Evolutionary conservation across 192 early-diverging fungal species (phyloP).

Genomic region (Podila horticola): DNA sequence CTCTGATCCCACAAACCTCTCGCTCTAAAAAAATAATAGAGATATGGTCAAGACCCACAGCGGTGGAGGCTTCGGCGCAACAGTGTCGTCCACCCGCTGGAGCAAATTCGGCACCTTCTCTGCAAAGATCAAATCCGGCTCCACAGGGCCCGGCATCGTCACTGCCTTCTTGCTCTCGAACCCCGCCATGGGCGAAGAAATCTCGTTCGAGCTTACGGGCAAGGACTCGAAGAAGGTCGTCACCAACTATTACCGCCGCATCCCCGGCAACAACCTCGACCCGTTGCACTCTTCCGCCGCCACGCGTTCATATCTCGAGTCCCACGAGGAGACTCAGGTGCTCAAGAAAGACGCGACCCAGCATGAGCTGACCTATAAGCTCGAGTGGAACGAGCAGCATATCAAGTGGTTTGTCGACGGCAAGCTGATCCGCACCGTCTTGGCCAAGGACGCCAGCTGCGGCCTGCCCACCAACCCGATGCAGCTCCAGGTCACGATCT

Average conservation of each 20-base stretch:
- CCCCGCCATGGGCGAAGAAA: slow-evolving; percentile 67
- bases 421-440: slow-evolving; percentile 39
- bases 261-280: slow-evolving; percentile 62
- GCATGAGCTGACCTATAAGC: slow-evolving; percentile 34
- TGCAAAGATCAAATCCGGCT: slow-evolving; percentile 62
- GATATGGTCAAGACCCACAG: slow-evolving; percentile 41
- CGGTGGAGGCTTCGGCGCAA: slow-evolving; percentile 66
- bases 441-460: slow-evolving; percentile 13
- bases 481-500: slow-evolving; percentile 54
- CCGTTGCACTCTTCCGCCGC: slow-evolving; percentile 50
- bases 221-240: slow-evolving; percentile 60
- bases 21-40: not conserved
- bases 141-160: slow-evolving; percentile 64
- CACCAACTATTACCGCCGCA: slow-evolving; percentile 70
- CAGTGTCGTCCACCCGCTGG: slow-evolving; percentile 64
- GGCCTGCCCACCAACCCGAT: slow-evolving; percentile 16
- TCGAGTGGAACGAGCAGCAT: slow-evolving; percentile 47
- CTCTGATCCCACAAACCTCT: not conserved
- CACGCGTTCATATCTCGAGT: slow-evolving; percentile 17
- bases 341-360: slow-evolving; percentile 25
- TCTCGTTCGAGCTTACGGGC: slow-evolving; percentile 74
- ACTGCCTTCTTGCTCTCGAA: slow-evolving; percentile 66
- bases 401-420: slow-evolving; percentile 55
- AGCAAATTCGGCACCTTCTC: slow-evolving; percentile 68
- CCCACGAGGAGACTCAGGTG: slow-evolving; percentile 21